Percentiles rank a stretch among this genome's conserved stretches.
These are phyloP conservation scores for Funneliformis geosporum DNA, from an alignment of 192 early-diverging fungal species.

Conservation along the genomic window DNA sequence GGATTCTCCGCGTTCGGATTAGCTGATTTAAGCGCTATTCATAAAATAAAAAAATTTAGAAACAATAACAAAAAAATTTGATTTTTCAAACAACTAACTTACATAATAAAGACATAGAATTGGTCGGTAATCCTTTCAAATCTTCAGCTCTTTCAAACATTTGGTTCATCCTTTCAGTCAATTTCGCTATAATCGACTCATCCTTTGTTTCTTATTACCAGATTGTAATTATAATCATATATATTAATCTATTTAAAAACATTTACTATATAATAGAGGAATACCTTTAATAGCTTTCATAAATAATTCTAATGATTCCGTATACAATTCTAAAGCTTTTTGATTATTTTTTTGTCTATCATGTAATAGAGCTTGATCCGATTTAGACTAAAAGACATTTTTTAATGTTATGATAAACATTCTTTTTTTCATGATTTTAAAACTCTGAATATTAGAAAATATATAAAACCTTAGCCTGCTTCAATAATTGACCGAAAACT, in stretches of 20 bases:
- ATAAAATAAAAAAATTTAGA: not conserved
- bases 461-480: not conserved
- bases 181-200: slow-evolving; percentile 28
- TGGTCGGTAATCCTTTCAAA: slow-evolving; percentile 46
- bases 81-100: slow-evolving; percentile 5
- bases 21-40: not conserved
- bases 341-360: not conserved
- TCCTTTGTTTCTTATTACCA: slow-evolving; percentile 33
- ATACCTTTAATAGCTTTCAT: slow-evolving; percentile 51
- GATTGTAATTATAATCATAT: not conserved
- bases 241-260: not conserved
- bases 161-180: slow-evolving; percentile 37
- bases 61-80: not conserved
- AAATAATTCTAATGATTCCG: slow-evolving; percentile 50
- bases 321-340: slow-evolving; percentile 54
- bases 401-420: not conserved
- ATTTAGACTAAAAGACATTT: not conserved
- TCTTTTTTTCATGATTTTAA: not conserved
- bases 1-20: not conserved
- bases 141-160: slow-evolving; percentile 48
- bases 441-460: not conserved
- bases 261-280: not conserved
- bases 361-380: not conserved
- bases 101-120: slow-evolving; percentile 30
- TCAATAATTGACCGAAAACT: not conserved